Evolutionary conservation across 768 basidiomycete genomes (phyloP), one percentile per base, ranked within the genome.

Genomic region (Mycena vulgaris): DNA sequence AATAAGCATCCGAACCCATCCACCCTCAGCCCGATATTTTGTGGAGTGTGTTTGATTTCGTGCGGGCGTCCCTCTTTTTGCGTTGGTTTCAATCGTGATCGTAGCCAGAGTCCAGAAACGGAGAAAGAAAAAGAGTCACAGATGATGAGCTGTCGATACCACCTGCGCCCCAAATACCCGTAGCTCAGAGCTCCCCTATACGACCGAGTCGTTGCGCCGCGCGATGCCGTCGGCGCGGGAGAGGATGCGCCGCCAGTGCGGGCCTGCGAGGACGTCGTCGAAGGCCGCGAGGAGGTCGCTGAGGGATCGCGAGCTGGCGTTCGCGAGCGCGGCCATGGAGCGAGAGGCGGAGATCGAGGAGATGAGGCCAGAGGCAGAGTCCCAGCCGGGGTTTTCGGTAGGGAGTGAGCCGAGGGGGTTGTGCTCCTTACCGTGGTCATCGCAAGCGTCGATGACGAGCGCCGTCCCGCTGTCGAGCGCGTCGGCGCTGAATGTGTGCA

Each of bases 261-360:
- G 45, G 9, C 63, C 28, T 0, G 58, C 39, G 58, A 72, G 68
- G 17, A 60, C 47, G 3, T 23, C 39, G 48, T 72, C 71, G 27
- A 64, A 63, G 0, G 51, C 14, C 33, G 61, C 28, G 16, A 72
- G 45, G 2, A 72, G 45, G 19, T 72, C 71, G 42, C 27, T 47
- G 14, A 72, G 21, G 11, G 67, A 68, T 17, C 67, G 67, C 1
- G 71, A 65, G 52, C 63, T 66, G 2, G 63, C 47, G 47, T 45
- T 57, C 13, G 71, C 62, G 58, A 72, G 67, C 14, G 47, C 67
- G 4, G 63, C 52, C 62, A 72, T 59, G 5, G 71, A 72, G 2
- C 11, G 35, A 0, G 71, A 68, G 11, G 71, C 67, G 1, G 71
- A 68, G 27, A 72, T 72, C 9, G 67, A 72, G 0, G 71, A 61